Conservation (phyloP, 108 stramenopile species). For the Aurantiochytrium sp. region DNA sequence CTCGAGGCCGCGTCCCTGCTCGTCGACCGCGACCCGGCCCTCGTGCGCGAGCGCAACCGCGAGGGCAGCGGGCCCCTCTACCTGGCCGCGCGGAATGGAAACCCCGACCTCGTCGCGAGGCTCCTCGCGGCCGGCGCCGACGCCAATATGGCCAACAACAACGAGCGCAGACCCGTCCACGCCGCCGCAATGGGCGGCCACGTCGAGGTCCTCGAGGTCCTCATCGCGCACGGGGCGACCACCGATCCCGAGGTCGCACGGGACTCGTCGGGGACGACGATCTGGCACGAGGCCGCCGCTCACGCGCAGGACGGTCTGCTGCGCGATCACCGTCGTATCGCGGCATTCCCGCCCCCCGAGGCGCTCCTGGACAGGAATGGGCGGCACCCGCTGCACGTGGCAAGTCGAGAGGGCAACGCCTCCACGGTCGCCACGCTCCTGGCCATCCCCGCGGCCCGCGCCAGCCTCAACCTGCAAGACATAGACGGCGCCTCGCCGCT, state of each 20-base stretch:
- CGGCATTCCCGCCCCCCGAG: not conserved
- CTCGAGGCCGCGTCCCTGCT: not conserved
- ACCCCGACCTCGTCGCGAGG: not conserved
- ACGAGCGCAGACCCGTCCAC: not conserved
- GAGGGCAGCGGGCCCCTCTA: not conserved
- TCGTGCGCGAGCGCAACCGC: not conserved
- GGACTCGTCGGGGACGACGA: not conserved
- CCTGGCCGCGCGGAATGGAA: not conserved
- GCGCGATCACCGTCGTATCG: too few relatives aligned
- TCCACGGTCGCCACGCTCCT: not conserved
- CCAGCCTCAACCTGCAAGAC: not conserved
- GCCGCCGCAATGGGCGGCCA: not conserved
- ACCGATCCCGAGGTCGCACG: not conserved
- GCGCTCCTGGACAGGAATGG: not conserved
- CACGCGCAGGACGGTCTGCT: not conserved
- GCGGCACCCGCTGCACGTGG: not conserved
- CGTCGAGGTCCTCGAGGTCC: not conserved
- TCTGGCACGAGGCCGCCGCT: slow-evolving; percentile 10
- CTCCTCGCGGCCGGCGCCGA: not conserved
- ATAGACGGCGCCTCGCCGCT: not conserved
- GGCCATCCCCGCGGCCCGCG: not conserved
- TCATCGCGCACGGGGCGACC: not conserved
- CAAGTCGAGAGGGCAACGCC: not conserved
- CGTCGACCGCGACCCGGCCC: not conserved
- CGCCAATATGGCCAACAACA: not conserved